Evolutionary conservation across 345 rosid species (phyloP), one percentile per base, ranked within the genome.

Genomic region (Pugionium dolabratum): DNA sequence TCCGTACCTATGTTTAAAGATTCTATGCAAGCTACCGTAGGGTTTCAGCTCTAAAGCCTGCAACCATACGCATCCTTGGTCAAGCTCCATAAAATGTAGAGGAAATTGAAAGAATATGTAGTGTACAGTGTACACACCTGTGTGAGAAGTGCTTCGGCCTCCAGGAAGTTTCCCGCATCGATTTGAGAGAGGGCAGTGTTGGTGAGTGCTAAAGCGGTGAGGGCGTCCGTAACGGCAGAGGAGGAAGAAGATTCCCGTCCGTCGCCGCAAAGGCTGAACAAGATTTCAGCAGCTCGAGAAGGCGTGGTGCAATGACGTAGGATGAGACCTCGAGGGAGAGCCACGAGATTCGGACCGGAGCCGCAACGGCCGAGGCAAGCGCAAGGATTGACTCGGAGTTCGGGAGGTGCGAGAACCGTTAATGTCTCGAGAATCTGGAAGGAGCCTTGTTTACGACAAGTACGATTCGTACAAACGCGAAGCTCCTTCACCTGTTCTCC

Each of bases 331-430:
- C 76, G 75, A 26, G 98, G 96, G 5, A 92, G 82, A 54, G 85
- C 66, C 49, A 69, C 89, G 64, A 87, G 76, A 78, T 92, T 92
- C 11, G 98, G 96, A 26, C 98, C 98, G 5, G 93, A 69, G 43
- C 96, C 95, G 73, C 96, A 92, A 2, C 88, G 83, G 68, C 96
- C 96, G 50, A 89, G 75, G 79, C 96, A 92, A 26, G 80, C 93
- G 76, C 87, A 75, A 47, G 87, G 49, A 58, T 69, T 83, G 66
- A 92, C 90, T 42, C 75, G 42, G 75, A 92, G 76, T 1, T 59
- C 27, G 5, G 96, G 84, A 29, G 91, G 96, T 2, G 95, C 83
- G 37, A 89, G 81, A 66, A 76, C 80, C 9, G 81, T 72, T 25
- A 92, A 74, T 7, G 83, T 71, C 43, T 87, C 83, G 2, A 92